Conservation (phyloP, 2,329 filamentous ascomycete species). For the Apiospora malaysiana region DNA sequence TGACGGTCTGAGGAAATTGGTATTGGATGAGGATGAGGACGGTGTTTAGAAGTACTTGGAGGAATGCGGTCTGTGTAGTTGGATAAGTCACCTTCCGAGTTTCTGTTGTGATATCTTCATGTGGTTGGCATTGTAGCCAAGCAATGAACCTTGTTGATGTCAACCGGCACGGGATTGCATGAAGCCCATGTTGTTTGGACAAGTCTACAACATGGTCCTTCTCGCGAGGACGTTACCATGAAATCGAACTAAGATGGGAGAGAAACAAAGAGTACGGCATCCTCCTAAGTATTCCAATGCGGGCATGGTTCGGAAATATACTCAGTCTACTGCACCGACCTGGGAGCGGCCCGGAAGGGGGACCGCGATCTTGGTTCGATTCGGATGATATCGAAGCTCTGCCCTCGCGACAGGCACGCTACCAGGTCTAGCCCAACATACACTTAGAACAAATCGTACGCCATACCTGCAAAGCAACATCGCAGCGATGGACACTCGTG, state of each 20-base stretch:
- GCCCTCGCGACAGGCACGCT: neutral
- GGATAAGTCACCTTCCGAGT: neutral
- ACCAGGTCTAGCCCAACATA: neutral
- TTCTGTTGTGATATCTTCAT: neutral
- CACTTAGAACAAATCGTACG: neutral
- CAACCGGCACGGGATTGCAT: neutral
- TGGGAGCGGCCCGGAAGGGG: neutral
- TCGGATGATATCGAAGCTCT: neutral
- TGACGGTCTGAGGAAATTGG: slow-evolving; percentile 69
- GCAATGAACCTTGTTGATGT: neutral
- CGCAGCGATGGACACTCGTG: neutral
- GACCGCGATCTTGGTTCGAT: neutral
- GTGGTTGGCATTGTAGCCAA: neutral
- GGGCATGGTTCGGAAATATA: neutral
- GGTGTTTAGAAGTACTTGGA: slow-evolving; percentile 11
- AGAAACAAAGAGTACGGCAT: neutral
- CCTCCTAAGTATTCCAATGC: neutral
- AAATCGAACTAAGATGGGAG: too few relatives aligned
- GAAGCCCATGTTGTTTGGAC: neutral
- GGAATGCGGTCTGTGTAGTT: neutral
- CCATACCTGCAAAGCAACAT: neutral
- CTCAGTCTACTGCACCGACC: neutral
- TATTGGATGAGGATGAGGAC: slow-evolving; percentile 61
- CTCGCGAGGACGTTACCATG: neutral
- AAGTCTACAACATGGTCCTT: neutral